Base-by-base conservation (phyloP, 129 eudicot species). In the Erigeron canadensis region DNA sequence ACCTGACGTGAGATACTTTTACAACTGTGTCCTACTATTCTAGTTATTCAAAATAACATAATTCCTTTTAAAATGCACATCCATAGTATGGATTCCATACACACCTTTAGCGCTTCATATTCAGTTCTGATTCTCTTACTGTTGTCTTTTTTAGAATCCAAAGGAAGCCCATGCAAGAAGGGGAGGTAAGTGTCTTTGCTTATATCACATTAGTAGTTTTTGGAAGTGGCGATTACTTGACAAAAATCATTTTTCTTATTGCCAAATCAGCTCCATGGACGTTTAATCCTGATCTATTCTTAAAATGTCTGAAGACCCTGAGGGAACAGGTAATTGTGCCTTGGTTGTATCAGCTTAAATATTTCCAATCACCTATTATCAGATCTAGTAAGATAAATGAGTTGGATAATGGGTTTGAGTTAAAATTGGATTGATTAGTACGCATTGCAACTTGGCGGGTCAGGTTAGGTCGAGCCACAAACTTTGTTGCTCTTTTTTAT, bases 131-230 rank as follows among this genome's bases (percentile, higher is more conserved):
- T 59, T 17, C 6, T 67, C 21, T 72, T 71, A 12, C 12, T 76
- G 13, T 59, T 50, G 15, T 68, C 40, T 43, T 34, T 78, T 53
- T 51, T 77, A 91, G 97, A 86, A 88, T 82, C 92, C 97, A 2
- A 71, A 86, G 77, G 97, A 86, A 81, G 97, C 97, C 80, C 96
- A 88, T 82, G 96, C 93, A 55, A 91, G 97, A 86, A 91, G 97
- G 75, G 96, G 97, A 81, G 87, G 97, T 91, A 62, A 81, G 87
- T n/a, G 78, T 45, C 53, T 42, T 72, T 43, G 16, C 62, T 67
- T 42, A 53, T 47, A 45, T 57, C 51, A 21, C 53, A 43, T 62
- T 2, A 43, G 68, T 71, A 11, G 57, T 70, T 76, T 66, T 38
- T 58, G 44, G 68, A 50, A 53, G 42, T 74, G 78, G 58, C 60